Percentiles rank a stretch among this genome's conserved stretches.
Conservation (phyloP, 176 grass and related monocot genomes). For the Musa itinerans region DNA sequence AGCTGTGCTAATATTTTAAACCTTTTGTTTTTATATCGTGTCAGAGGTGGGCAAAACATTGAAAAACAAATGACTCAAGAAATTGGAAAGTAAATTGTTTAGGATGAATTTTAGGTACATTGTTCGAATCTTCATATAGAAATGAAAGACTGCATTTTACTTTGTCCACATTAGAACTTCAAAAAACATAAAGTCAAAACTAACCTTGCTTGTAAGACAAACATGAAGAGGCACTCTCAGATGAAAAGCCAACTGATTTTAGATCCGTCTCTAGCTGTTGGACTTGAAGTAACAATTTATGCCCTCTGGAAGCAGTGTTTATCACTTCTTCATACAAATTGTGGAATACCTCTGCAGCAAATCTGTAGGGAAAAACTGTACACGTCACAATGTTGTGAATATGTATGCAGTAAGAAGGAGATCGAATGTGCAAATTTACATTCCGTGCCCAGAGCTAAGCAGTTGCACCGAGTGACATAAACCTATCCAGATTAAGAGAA, state of each 20-base stretch:
- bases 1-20: too few relatives aligned
- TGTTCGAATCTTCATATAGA: too few relatives aligned
- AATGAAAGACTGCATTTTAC: too few relatives aligned
- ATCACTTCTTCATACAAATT: constrained; percentile 67
- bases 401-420: neutral
- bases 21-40: too few relatives aligned
- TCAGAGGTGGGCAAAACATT: too few relatives aligned
- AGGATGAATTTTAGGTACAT: too few relatives aligned
- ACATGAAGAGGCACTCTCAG: constrained; percentile 25
- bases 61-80: too few relatives aligned
- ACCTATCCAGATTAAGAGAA: neutral
- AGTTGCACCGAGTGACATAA: neutral
- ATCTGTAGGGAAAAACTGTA: constrained; percentile 24
- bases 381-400: neutral
- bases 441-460: neutral
- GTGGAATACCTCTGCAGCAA: constrained; percentile 59
- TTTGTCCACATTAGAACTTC: neutral
- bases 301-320: constrained; percentile 49
- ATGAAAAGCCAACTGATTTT: constrained; percentile 33
- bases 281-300: constrained; percentile 51
- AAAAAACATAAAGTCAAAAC: constrained; percentile 10
- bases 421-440: neutral
- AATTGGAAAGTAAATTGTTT: too few relatives aligned
- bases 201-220: constrained; percentile 54
- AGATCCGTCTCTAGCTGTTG: constrained; percentile 74